Percentiles rank a stretch among this genome's conserved stretches.
These are phyloP conservation scores for Gastrolobium bilobum DNA, from an alignment of 306 rosid genomes.

Conservation along the genomic window DNA sequence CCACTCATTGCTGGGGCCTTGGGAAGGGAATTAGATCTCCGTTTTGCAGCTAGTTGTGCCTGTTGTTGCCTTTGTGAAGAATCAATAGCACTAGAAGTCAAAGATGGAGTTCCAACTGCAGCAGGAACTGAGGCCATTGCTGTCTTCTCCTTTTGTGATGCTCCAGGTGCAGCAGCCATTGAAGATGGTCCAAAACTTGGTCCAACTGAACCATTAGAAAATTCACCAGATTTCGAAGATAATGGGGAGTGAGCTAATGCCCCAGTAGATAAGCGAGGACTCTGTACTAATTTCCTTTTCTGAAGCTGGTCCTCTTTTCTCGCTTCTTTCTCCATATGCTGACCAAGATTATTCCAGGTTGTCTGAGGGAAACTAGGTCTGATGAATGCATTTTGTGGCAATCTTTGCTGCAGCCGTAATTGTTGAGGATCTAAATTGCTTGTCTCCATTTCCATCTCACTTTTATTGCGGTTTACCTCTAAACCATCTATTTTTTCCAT, in stretches of 20 bases:
- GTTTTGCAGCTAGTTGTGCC: conserved; percentile 73
- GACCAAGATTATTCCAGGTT: conserved; percentile 80
- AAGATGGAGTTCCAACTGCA: conserved; percentile 72
- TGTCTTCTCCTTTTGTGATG: conserved; percentile 82
- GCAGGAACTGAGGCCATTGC: conserved; percentile 66
- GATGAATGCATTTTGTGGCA: conserved; percentile 64
- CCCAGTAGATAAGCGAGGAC: conserved; percentile 88
- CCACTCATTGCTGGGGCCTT: conserved; percentile 81
- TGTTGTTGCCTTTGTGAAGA: conserved; percentile 90
- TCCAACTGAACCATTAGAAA: conserved; percentile 88
- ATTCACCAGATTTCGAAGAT: conserved; percentile 91
- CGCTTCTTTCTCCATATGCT: conserved; percentile 77
- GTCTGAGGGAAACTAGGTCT: conserved; percentile 81
- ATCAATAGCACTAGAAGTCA: conserved; percentile 82
- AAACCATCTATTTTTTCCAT: conserved; percentile 73
- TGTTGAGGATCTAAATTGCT: conserved; percentile 80
- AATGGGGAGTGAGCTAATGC: conserved; percentile 81
- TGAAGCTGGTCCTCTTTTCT: conserved; percentile 84
- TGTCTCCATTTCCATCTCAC: conserved; percentile 70
- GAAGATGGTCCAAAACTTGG: conserved; percentile 78
- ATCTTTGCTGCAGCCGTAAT: conserved; percentile 68
- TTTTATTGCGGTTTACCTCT: conserved; percentile 70
- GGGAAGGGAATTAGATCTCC: conserved; percentile 85
- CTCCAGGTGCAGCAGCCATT: conserved; percentile 59
- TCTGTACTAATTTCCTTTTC: conserved; percentile 80